Percentiles rank a stretch among this genome's conserved stretches.
phyloP scores from a whole-genome alignment of 495 filamentous ascomycete genomes.

The Friedmanniomyces simplex region DNA sequence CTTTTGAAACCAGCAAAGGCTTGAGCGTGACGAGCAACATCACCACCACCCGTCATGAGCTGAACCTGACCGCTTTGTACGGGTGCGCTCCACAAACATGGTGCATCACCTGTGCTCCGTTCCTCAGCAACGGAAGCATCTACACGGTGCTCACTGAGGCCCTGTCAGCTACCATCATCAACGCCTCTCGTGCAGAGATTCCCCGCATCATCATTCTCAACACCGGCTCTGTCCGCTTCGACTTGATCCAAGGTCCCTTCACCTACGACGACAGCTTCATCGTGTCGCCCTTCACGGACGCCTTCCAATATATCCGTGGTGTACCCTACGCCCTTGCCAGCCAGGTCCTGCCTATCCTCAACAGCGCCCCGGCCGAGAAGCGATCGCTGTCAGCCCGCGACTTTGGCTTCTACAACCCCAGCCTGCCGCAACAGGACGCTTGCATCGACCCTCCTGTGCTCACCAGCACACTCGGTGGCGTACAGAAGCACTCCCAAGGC shows the following conservation, averaged over 20 bases:
- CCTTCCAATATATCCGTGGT: slow-evolving; percentile 30
- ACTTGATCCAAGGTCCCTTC: slow-evolving; percentile 35
- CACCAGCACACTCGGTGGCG: no score
- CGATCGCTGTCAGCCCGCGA: no score
- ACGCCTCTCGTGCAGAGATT: slow-evolving; percentile 23
- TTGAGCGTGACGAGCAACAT: slow-evolving; percentile 22
- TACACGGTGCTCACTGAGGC: slow-evolving; percentile 29
- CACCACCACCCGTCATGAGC: slow-evolving; percentile 20
- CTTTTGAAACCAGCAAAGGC: slow-evolving; percentile 27
- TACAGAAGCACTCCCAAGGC: no score
- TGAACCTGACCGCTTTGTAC: slow-evolving; percentile 31
- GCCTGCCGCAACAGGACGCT: slow-evolving; percentile 35
- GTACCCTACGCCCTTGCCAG: slow-evolving; percentile 26
- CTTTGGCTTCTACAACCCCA: slow-evolving; percentile 34
- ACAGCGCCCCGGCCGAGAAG: no score
- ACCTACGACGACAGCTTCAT: slow-evolving; percentile 34
- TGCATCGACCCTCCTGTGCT: no score
- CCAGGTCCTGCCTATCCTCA: no score
- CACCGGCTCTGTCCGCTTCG: slow-evolving; percentile 32
- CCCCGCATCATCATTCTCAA: slow-evolving; percentile 34
- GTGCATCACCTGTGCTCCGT: slow-evolving; percentile 33
- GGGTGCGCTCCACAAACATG: slow-evolving; percentile 36
- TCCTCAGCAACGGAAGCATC: slow-evolving; percentile 28
- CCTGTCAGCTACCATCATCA: slow-evolving; percentile 27
- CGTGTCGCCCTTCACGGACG: slow-evolving; percentile 30